Percentiles rank a stretch among this genome's conserved stretches.
Conservation (phyloP, 345 rosid species). For the Lepidium aucheri region DNA sequence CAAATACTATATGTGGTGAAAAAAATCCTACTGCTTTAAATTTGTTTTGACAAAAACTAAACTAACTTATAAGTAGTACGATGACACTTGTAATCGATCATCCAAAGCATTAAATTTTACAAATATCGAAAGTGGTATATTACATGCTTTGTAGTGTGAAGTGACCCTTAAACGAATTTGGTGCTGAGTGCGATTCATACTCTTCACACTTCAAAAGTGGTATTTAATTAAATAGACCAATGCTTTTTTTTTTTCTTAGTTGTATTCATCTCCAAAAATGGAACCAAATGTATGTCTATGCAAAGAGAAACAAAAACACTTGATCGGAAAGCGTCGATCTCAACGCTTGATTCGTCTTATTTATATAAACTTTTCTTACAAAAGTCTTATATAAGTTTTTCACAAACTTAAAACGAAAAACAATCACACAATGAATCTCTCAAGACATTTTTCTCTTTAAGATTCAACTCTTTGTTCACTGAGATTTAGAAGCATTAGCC, state of each 20-base stretch:
- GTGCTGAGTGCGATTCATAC: slow-evolving; percentile 26
- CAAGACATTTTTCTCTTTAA: no score
- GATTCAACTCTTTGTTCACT: no score
- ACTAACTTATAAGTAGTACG: not conserved
- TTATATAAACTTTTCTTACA: no score
- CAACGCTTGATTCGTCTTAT: no score
- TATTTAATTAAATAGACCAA: not conserved
- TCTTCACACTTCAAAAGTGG: not conserved
- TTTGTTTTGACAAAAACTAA: not conserved
- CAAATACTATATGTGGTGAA: no score
- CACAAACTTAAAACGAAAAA: no score
- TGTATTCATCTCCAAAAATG: not conserved
- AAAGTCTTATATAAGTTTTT: no score
- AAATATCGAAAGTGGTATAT: not conserved
- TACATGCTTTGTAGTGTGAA: slow-evolving; percentile 9
- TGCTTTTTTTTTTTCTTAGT: not conserved
- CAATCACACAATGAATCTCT: no score
- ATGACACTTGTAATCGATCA: not conserved
- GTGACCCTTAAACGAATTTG: slow-evolving; percentile 16
- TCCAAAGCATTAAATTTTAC: not conserved
- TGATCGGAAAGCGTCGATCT: no score
- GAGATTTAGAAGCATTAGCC: no score
- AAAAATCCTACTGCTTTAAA: not conserved
- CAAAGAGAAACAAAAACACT: no score
- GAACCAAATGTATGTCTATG: not conserved